Percentiles rank a stretch among this genome's conserved stretches.
These are phyloP conservation scores for Talaromyces sp. DNA, from an alignment of 2,329 filamentous ascomycete genomes.

Conservation along the genomic window DNA sequence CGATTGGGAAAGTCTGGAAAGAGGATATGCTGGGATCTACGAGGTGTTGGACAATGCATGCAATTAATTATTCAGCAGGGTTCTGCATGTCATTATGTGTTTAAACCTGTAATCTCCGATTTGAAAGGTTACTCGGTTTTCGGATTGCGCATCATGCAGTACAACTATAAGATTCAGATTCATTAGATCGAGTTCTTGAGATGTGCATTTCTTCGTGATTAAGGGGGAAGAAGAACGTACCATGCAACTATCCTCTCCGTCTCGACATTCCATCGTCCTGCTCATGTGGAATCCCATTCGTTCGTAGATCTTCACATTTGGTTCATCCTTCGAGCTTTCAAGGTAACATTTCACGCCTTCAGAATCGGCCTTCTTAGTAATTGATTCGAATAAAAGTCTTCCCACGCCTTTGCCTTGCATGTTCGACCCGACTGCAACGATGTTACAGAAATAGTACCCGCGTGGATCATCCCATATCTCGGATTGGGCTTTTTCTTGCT, in stretches of 20 bases:
- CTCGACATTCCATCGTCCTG: slow-evolving; percentile 68
- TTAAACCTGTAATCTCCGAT: not conserved
- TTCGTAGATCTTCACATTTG: slow-evolving; percentile 73
- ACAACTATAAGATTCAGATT: too few relatives aligned
- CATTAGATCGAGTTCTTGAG: too few relatives aligned
- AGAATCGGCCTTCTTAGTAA: slow-evolving; percentile 65
- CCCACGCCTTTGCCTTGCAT: slow-evolving; percentile 69
- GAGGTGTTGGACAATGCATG: not conserved
- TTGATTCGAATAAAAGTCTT: slow-evolving; percentile 63
- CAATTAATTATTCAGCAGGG: not conserved
- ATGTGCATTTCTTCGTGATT: not conserved
- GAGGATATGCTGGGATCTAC: not conserved
- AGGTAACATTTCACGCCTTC: slow-evolving; percentile 70
- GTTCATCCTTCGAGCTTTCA: slow-evolving; percentile 68
- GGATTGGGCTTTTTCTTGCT: slow-evolving; percentile 64
- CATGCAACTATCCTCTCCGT: slow-evolving; percentile 60
- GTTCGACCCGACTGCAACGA: slow-evolving; percentile 70
- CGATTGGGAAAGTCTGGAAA: not conserved
- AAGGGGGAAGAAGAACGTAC: slow-evolving; percentile 32
- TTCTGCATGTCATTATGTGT: not conserved
- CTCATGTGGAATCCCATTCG: slow-evolving; percentile 68
- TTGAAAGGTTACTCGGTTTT: slow-evolving; percentile 11
- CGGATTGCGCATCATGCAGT: slow-evolving; percentile 31
- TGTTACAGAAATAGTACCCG: slow-evolving; percentile 80
- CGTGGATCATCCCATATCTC: slow-evolving; percentile 67